These are phyloP conservation scores for Graphiopsis chlorocephala DNA, from an alignment of 2,329 filamentous ascomycete species.

Conservation along the genomic window DNA sequence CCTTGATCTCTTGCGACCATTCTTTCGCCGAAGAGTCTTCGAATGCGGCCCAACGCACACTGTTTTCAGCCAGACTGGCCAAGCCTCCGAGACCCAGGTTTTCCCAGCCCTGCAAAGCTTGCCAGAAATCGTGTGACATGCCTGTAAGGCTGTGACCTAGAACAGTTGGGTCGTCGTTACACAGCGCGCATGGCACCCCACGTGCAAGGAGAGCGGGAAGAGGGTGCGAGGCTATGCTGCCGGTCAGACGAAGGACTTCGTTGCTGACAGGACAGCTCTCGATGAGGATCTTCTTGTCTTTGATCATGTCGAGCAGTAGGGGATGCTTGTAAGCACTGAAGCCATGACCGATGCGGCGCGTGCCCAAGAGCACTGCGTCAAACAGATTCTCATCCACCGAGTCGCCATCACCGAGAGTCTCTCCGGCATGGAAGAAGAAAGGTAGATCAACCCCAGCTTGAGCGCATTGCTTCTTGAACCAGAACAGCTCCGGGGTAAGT, in stretches of 20 bases:
- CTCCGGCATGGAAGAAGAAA: slow-evolving; percentile 94
- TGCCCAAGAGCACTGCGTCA: slow-evolving; percentile 82
- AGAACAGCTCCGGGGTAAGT: slow-evolving; percentile 80
- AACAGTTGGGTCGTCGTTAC: slow-evolving; percentile 88
- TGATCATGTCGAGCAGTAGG: slow-evolving; percentile 81
- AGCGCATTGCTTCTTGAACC: slow-evolving; percentile 84
- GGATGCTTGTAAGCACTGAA: slow-evolving; percentile 91
- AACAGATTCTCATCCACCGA: slow-evolving; percentile 80
- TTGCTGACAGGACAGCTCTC: slow-evolving; percentile 92
- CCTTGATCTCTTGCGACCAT: slow-evolving; percentile 71
- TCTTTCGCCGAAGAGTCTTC: slow-evolving; percentile 71
- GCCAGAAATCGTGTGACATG: slow-evolving; percentile 92
- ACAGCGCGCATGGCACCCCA: slow-evolving; percentile 78
- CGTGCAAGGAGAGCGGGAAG: slow-evolving; percentile 80
- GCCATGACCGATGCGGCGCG: slow-evolving; percentile 83
- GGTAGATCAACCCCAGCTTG: slow-evolving; percentile 77
- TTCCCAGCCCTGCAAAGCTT: slow-evolving; percentile 85
- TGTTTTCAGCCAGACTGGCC: slow-evolving; percentile 86
- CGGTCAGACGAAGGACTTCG: slow-evolving; percentile 77
- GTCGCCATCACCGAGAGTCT: slow-evolving; percentile 77
- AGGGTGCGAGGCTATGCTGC: slow-evolving; percentile 73
- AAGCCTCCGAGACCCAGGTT: slow-evolving; percentile 85
- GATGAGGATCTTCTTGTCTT: slow-evolving; percentile 80
- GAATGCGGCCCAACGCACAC: slow-evolving; percentile 83
- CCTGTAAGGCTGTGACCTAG: slow-evolving; percentile 78